Percentiles rank a stretch among this genome's conserved stretches.
Evolutionary conservation across 257 asterid genomes (phyloP).

Genomic region (Coffea canephora): DNA sequence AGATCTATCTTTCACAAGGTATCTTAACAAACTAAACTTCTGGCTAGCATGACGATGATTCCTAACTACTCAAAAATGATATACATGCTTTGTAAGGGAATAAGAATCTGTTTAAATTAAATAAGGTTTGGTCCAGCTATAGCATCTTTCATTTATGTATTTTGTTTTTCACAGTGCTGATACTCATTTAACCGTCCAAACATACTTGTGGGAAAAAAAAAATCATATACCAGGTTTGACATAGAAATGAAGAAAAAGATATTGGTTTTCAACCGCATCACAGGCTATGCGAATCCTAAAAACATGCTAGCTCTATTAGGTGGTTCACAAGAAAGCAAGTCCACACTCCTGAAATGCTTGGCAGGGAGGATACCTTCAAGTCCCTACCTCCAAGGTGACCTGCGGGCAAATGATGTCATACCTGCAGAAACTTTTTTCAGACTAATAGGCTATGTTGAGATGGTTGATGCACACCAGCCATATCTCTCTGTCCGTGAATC

Average conservation of each 20-base stretch:
- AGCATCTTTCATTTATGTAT: not conserved
- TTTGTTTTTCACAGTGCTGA: not conserved
- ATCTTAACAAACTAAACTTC: not conserved
- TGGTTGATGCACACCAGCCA: slow-evolving; percentile 18
- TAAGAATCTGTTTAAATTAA: not conserved
- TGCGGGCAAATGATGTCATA: slow-evolving; percentile 10
- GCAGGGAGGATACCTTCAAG: slow-evolving; percentile 13
- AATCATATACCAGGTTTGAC: slow-evolving; percentile 1
- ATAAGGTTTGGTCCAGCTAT: not conserved
- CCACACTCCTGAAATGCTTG: slow-evolving; percentile 16
- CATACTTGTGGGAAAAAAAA: not conserved
- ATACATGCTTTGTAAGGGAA: not conserved
- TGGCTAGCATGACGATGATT: not conserved
- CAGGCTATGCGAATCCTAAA: slow-evolving; percentile 10
- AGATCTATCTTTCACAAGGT: slow-evolving; percentile 13
- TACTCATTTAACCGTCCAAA: too few species aligned
- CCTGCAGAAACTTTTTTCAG: slow-evolving; percentile 16
- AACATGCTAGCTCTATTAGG: slow-evolving; percentile 18
- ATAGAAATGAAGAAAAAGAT: not conserved
- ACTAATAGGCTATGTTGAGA: slow-evolving; percentile 18
- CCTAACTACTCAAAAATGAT: not conserved
- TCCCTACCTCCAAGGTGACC: not conserved
- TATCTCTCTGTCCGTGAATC: slow-evolving; percentile 18
- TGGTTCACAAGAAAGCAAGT: slow-evolving; percentile 13
- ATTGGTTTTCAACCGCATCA: slow-evolving; percentile 6